Evolutionary conservation across 306 rosid genomes (phyloP).

Genomic region (Geum urbanum): DNA sequence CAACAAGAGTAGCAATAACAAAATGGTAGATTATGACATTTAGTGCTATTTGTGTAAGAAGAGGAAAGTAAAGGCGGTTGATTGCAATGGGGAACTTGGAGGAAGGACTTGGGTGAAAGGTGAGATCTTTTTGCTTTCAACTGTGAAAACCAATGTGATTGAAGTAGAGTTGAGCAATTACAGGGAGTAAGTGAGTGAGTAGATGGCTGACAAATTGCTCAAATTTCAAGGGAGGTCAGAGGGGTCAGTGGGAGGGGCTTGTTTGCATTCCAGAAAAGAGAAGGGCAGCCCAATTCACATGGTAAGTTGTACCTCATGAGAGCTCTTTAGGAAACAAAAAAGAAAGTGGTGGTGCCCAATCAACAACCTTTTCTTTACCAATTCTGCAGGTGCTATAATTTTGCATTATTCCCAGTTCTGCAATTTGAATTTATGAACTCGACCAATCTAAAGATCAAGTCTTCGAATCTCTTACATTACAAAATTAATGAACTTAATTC

Average conservation of each 20-base stretch:
- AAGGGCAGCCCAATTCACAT: slow-evolving; percentile 34
- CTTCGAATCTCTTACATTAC: too few species aligned
- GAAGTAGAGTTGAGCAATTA: not conserved
- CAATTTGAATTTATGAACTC: too few species aligned
- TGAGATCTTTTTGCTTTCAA: not conserved
- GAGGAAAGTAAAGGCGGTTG: too few species aligned
- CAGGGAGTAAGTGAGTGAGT: not conserved
- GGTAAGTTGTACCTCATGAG: slow-evolving; percentile 16
- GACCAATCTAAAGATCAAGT: too few species aligned
- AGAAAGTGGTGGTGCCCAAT: not conserved
- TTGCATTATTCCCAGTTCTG: not conserved
- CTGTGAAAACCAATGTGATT: not conserved
- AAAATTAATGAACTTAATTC: too few species aligned
- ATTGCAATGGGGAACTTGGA: too few species aligned
- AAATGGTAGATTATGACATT: too few species aligned
- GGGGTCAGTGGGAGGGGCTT: slow-evolving; percentile 18
- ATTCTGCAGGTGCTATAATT: not conserved
- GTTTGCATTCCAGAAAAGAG: slow-evolving; percentile 20
- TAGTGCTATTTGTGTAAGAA: too few species aligned
- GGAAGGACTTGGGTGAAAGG: not conserved
- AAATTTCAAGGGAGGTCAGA: slow-evolving; percentile 39
- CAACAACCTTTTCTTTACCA: not conserved
- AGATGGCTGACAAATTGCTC: slow-evolving; percentile 15
- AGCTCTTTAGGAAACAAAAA: not conserved
- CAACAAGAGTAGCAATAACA: too few species aligned